A percentile compares a stretch with the other conserved stretches of the same genome.
These are phyloP conservation scores for Colletotrichum euphorbiae DNA, from an alignment of 2,329 filamentous ascomycete genomes.

Conservation along the genomic window DNA sequence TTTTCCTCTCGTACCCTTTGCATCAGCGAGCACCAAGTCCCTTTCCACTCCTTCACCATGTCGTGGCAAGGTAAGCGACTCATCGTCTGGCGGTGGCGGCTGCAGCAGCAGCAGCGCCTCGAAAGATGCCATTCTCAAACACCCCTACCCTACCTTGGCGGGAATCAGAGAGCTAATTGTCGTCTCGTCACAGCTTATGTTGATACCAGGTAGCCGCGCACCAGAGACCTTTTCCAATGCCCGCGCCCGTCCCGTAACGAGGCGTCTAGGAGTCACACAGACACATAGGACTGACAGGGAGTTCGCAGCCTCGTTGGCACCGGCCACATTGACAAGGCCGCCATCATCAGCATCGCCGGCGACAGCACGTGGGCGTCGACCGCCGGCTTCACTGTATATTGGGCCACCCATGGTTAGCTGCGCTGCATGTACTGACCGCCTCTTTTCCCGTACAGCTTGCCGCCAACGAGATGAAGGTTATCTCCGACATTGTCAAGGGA, in stretches of 20 bases:
- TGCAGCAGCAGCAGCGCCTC: neutral
- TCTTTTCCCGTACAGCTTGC: constrained; percentile 59
- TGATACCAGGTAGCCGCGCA: constrained; percentile 59
- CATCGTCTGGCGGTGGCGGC: constrained; percentile 36
- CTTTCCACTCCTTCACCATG: constrained; percentile 60
- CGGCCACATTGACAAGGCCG: constrained; percentile 84
- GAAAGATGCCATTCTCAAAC: constrained; percentile 24
- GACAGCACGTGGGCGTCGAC: constrained; percentile 84
- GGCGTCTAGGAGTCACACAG: constrained; percentile 3
- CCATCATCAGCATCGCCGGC: constrained; percentile 84
- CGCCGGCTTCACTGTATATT: constrained; percentile 76
- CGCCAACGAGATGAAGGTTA: constrained; percentile 69
- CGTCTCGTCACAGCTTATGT: constrained; percentile 57
- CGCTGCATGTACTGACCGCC: constrained; percentile 9
- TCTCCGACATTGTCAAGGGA: constrained; percentile 64
- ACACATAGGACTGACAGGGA: constrained; percentile 28
- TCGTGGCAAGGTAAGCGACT: constrained; percentile 51
- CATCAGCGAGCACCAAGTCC: constrained; percentile 37
- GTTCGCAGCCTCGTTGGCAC: constrained; percentile 78
- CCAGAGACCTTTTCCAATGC: constrained; percentile 14
- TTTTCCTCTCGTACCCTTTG: constrained; percentile 24
- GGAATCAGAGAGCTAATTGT: constrained; percentile 46
- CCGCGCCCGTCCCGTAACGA: constrained; percentile 3
- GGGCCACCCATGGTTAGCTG: neutral
- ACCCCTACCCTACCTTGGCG: constrained; percentile 38